Conservation (phyloP, 2,329 filamentous ascomycete genomes). For the Fusarium hostae region DNA sequence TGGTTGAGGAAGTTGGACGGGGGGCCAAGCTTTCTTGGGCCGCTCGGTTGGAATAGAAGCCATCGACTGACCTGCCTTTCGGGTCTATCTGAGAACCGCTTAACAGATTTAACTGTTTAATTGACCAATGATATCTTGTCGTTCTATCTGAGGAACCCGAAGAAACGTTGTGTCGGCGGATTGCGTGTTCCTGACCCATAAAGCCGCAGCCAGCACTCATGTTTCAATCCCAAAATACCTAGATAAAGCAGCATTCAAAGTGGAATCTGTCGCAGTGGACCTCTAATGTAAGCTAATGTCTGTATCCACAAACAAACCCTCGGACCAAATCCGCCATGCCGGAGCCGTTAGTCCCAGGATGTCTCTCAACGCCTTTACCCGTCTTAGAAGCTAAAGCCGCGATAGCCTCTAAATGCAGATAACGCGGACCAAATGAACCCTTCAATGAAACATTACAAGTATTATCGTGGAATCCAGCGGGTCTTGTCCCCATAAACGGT, state of each 20-base stretch:
- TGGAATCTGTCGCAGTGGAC: background rate
- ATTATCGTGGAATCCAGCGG: background rate
- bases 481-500: background rate
- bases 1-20: background rate
- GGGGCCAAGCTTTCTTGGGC: background rate
- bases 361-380: background rate
- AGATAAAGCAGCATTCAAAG: background rate
- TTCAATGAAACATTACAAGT: background rate
- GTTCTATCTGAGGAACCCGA: rapidly evolving
- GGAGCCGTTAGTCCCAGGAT: background rate
- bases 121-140: rapidly evolving
- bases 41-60: background rate
- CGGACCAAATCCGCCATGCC: background rate
- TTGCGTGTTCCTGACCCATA: no score
- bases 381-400: background rate
- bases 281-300: background rate
- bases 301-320: background rate
- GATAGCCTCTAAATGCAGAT: background rate
- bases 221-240: background rate
- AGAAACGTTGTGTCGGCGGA: background rate
- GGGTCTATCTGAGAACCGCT: background rate
- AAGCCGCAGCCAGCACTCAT: background rate
- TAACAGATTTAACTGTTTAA: no score
- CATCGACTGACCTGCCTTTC: no score
- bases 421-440: background rate